Evolutionary conservation across 805 yeast species (phyloP).

Genomic region (Metschnikowia sp.): DNA sequence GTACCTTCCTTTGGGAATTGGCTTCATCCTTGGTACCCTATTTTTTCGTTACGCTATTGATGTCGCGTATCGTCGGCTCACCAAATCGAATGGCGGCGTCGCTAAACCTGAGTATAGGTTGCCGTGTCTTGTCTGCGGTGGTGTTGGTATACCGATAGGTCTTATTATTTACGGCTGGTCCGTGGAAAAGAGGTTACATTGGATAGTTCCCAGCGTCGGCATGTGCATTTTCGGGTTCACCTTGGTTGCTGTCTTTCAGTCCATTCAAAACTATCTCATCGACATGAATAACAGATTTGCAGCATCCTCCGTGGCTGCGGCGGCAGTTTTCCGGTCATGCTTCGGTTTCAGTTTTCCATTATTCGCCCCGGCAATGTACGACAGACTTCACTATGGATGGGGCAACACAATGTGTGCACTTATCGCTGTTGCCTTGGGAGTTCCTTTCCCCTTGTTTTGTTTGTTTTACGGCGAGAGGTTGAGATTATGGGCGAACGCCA

Average conservation of each 20-base stretch:
- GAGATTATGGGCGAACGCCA: slow-evolving; percentile 55
- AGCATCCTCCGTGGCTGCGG: slow-evolving; percentile 68
- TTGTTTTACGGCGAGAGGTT: slow-evolving; percentile 53
- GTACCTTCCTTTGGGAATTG: slow-evolving; percentile 57
- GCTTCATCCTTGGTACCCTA: slow-evolving; percentile 47
- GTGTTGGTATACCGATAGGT: slow-evolving; percentile 55
- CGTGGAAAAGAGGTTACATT: slow-evolving; percentile 50
- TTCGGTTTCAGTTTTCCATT: slow-evolving; percentile 71
- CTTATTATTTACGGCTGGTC: slow-evolving; percentile 74
- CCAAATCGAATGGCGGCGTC: slow-evolving; percentile 47
- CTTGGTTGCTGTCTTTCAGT: slow-evolving; percentile 61
- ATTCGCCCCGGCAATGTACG: slow-evolving; percentile 58
- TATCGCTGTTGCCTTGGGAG: slow-evolving; percentile 53
- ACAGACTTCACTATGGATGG: slow-evolving; percentile 62
- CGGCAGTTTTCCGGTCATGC: slow-evolving; percentile 61
- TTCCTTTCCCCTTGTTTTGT: slow-evolving; percentile 66
- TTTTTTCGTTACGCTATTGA: slow-evolving; percentile 48
- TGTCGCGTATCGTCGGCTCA: slow-evolving; percentile 33
- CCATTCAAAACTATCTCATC: slow-evolving; percentile 64
- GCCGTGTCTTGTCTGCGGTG: slow-evolving; percentile 45
- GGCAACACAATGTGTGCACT: slow-evolving; percentile 63
- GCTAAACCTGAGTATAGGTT: slow-evolving; percentile 60
- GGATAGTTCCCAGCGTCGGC: slow-evolving; percentile 66
- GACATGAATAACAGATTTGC: slow-evolving; percentile 68
- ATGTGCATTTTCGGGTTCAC: slow-evolving; percentile 57